Conservation (phyloP, 805 yeast species). For the Candida lessepsii region DNA sequence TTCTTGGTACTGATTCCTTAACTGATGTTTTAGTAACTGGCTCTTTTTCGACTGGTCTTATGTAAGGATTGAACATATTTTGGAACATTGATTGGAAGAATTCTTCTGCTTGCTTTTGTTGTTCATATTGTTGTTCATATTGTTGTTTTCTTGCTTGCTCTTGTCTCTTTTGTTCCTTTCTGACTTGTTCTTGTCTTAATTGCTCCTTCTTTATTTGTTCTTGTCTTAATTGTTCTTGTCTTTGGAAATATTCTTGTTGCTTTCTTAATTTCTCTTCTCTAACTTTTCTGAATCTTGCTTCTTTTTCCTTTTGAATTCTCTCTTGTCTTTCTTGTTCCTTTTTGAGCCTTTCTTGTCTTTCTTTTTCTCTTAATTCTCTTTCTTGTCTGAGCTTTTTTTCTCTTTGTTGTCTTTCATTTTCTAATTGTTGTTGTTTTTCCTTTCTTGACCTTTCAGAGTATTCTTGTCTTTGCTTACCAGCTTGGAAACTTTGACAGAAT, state of each 20-base stretch:
- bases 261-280: conserved; percentile 4
- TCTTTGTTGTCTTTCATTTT: conserved; percentile 8
- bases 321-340: conserved; percentile 9
- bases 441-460: not conserved
- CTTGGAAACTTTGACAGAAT: conserved; percentile 2
- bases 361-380: conserved; percentile 2
- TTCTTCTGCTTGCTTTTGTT: conserved; percentile 23
- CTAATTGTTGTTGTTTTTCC: not conserved
- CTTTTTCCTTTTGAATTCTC: conserved; percentile 14
- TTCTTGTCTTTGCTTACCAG: not conserved
- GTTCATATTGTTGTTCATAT: conserved; percentile 14
- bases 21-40: no score
- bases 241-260: conserved; percentile 11
- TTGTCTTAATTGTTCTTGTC: conserved; percentile 5
- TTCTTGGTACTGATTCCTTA: no score
- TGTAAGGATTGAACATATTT: conserved; percentile 12
- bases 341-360: conserved; percentile 9
- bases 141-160: conserved; percentile 2
- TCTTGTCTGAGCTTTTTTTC: conserved; percentile 6
- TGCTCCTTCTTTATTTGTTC: conserved; percentile 11
- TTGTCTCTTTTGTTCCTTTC: conserved; percentile 1
- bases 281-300: conserved; percentile 13
- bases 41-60: conserved; percentile 6
- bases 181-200: not conserved
- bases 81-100: conserved; percentile 24